Evolutionary conservation across 2,329 filamentous ascomycete species (phyloP).

Genomic region (Fusarium sulawesiense): DNA sequence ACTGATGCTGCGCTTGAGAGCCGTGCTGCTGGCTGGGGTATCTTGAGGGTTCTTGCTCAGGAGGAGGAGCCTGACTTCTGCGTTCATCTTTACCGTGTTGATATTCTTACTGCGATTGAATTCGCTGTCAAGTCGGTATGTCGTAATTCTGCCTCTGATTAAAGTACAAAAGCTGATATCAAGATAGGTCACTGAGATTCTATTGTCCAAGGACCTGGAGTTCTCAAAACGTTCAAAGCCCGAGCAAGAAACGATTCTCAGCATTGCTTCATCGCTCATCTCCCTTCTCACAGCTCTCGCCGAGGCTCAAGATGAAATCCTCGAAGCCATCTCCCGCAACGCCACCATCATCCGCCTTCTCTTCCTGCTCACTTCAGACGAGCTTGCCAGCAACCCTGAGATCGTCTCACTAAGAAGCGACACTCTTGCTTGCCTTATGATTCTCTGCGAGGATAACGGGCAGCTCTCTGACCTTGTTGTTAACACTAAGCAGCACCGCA

Average conservation of each 20-base stretch:
- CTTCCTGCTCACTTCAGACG: conserved; percentile 62
- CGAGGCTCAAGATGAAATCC: conserved; percentile 70
- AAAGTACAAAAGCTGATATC: conserved; percentile 9
- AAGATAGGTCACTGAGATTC: conserved; percentile 57
- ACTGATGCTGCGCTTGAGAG: conserved; percentile 72
- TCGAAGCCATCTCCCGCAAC: conserved; percentile 64
- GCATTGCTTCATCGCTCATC: conserved; percentile 65
- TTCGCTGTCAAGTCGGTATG: conserved; percentile 65
- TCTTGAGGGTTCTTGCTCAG: conserved; percentile 69
- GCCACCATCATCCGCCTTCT: conserved; percentile 64
- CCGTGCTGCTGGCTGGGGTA: conserved; percentile 74
- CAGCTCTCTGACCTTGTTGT: conserved; percentile 65
- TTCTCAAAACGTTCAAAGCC: conserved; percentile 63
- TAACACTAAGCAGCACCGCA: conserved; percentile 58
- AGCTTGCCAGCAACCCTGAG: conserved; percentile 57
- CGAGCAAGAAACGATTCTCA: conserved; percentile 65
- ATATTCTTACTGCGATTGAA: conserved; percentile 70
- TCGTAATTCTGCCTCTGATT: neutral
- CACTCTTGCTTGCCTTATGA: conserved; percentile 65
- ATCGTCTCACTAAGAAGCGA: conserved; percentile 57
- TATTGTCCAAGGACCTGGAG: conserved; percentile 54
- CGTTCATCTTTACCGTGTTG: conserved; percentile 71
- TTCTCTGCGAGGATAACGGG: conserved; percentile 70
- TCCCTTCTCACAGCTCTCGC: conserved; percentile 65
- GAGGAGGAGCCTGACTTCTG: conserved; percentile 76